Evolutionary conservation across 2,329 filamentous ascomycete genomes (phyloP).

Genomic region (Teratosphaeria destructans): DNA sequence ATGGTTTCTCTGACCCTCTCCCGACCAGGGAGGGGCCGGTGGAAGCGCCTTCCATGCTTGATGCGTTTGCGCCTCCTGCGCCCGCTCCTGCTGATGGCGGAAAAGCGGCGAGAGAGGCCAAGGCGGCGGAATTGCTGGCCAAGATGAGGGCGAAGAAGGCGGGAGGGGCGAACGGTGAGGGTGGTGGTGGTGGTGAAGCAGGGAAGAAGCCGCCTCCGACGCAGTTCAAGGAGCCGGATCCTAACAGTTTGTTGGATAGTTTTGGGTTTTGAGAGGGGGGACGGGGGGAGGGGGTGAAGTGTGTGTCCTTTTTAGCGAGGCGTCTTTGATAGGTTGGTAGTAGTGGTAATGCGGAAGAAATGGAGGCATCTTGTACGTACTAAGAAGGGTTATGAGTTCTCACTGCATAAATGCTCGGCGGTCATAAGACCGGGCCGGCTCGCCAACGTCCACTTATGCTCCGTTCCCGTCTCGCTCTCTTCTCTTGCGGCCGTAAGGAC

Average conservation of each 20-base stretch:
- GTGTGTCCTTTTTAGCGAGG: too few relatives aligned
- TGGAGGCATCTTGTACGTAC: too few relatives aligned
- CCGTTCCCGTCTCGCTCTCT: not conserved
- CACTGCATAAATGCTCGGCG: too few relatives aligned
- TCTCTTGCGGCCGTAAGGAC: not conserved
- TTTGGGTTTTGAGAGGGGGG: slow-evolving; percentile 64
- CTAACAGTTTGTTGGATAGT: slow-evolving; percentile 75
- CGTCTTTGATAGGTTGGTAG: too few relatives aligned
- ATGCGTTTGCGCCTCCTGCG: slow-evolving; percentile 10
- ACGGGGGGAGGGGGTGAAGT: too few relatives aligned
- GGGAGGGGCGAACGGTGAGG: slow-evolving; percentile 14
- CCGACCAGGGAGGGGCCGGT: not conserved
- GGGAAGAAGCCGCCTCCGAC: slow-evolving; percentile 54
- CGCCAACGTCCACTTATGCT: too few relatives aligned
- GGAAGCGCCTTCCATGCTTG: slow-evolving; percentile 11
- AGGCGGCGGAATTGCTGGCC: slow-evolving; percentile 30
- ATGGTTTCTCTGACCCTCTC: slow-evolving; percentile 4
- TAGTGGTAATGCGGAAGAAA: too few relatives aligned
- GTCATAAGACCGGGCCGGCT: too few relatives aligned
- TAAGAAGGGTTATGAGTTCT: too few relatives aligned
- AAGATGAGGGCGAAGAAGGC: slow-evolving; percentile 32
- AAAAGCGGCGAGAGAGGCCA: slow-evolving; percentile 17
- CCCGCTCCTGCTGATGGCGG: slow-evolving; percentile 5
- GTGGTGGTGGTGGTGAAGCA: not conserved
- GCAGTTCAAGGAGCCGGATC: slow-evolving; percentile 86